Evolutionary conservation across 192 early-diverging fungal species (phyloP).

Genomic region (Linderina pennispora): DNA sequence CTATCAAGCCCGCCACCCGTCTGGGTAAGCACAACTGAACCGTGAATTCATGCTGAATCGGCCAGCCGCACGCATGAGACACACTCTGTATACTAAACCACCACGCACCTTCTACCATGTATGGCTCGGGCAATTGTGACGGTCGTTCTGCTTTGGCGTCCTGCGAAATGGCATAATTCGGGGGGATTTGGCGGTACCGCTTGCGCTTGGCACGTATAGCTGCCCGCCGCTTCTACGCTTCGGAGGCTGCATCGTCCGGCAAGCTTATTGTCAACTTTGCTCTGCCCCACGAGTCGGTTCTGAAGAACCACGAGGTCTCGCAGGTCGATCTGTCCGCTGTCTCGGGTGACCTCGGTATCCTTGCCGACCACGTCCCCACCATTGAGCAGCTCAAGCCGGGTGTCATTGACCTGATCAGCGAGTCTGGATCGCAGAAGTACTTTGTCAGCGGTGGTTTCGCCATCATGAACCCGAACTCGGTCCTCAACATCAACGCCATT

Average conservation of each 20-base stretch:
- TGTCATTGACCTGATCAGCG: constrained; percentile 75
- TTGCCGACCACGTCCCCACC: constrained; percentile 95
- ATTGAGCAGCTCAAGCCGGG: constrained; percentile 94
- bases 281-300: constrained; percentile 83
- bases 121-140: too few relatives aligned
- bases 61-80: too few relatives aligned
- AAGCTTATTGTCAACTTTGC: constrained; percentile 86
- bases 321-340: constrained; percentile 92
- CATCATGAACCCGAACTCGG: constrained; percentile 92
- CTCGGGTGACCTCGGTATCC: constrained; percentile 96
- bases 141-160: too few relatives aligned
- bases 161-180: too few relatives aligned
- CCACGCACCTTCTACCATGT: too few relatives aligned
- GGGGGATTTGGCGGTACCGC: too few relatives aligned
- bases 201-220: too few relatives aligned
- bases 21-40: constrained; percentile 41
- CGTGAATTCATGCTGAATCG: too few relatives aligned
- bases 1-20: constrained; percentile 26
- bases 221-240: constrained; percentile 66
- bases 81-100: too few relatives aligned
- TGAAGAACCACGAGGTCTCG: constrained; percentile 65
- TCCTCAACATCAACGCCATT: constrained; percentile 94
- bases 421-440: constrained; percentile 70
- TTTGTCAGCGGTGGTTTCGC: constrained; percentile 98
- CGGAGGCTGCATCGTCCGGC: constrained; percentile 63